Conservation (phyloP, 2,329 filamentous ascomycete species). For the Phialocephala subalpina region DNA sequence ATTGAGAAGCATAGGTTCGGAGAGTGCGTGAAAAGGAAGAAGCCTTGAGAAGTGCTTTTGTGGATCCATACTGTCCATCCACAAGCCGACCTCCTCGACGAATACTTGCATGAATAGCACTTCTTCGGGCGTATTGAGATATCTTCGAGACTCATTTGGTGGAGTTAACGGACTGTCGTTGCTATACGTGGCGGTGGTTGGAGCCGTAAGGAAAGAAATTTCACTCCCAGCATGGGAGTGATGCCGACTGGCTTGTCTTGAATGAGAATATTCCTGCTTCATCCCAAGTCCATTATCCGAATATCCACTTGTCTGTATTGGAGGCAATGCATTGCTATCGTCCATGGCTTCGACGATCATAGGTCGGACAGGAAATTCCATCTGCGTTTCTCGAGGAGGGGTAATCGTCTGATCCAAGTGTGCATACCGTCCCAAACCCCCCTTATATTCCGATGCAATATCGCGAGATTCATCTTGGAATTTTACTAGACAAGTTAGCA, state of each 20-base stretch:
- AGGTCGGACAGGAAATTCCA: constrained; percentile 38
- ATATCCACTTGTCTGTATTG: constrained; percentile 41
- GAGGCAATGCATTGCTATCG: constrained; percentile 40
- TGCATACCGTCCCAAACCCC: constrained; percentile 78
- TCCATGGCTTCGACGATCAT: constrained; percentile 27
- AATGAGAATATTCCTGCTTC: constrained; percentile 39
- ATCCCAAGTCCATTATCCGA: constrained; percentile 34
- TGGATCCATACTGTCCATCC: constrained; percentile 93
- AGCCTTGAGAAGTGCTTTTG: constrained; percentile 86
- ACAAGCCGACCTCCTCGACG: constrained; percentile 86
- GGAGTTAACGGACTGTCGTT: constrained; percentile 43
- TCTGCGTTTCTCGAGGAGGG: constrained; percentile 39
- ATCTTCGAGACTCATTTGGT: constrained; percentile 61
- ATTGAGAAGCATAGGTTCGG: constrained; percentile 87
- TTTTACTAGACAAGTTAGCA: constrained; percentile 58
- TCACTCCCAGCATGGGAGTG: constrained; percentile 44
- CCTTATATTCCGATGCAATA: constrained; percentile 90
- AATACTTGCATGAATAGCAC: constrained; percentile 92
- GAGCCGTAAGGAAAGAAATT: constrained; percentile 47
- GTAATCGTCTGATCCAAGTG: constrained; percentile 52
- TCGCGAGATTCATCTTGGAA: constrained; percentile 90
- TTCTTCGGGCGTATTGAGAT: constrained; percentile 78
- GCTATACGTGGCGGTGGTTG: constrained; percentile 47
- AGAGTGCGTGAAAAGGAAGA: constrained; percentile 83
- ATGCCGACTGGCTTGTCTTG: constrained; percentile 40